Evolutionary conservation across 495 filamentous ascomycete species (phyloP), one percentile per base, ranked within the genome.

Genomic region (Chlorociboria aeruginascens): DNA sequence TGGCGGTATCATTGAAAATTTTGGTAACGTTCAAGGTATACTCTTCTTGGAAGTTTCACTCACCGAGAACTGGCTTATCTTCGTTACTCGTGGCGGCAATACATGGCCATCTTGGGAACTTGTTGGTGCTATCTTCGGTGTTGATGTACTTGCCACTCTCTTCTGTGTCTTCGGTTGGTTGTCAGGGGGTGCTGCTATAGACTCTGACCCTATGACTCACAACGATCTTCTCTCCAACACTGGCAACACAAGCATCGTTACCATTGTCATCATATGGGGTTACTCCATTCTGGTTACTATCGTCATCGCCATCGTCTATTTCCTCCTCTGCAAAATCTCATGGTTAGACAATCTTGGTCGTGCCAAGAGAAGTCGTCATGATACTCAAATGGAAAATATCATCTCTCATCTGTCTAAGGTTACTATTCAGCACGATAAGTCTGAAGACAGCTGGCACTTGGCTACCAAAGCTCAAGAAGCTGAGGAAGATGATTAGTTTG

Each of bases 371-470:
- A 79, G 71, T 62, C 71, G 70, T 55, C 74, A 76, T 55, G 83
- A 89, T 63, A 83, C 81, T 60, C 70, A 80, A 61, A 82, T 87
- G 66, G 84, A 89, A 80, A 86, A 89, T 69, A 80, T 85, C 66
- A 72, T 89, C 60, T 73, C 71, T 36, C 79, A 82, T 63, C 69
- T 89, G 39, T 77, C 76, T 71, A 86, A 86, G 71, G 72, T 87
- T 41, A 79, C 83, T 45, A 65, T 87, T 47, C 78, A 83, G 65
- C 82, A 83, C 63, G 82, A 84, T 48, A 8, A 32, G 11, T 51
- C 54, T 32, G 55, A 58, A 38, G 66, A 68, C 55, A 69, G 78
- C 43, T 86, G 73, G 67, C 69, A 73, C 57, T 60, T 88, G 35
- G 73, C 69, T 48, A 66, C 74, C 47, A 79, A 76, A 62, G 68